Evolutionary conservation across 83 land plant species (phyloP).

Genomic region (Diphasiastrum complanatum): DNA sequence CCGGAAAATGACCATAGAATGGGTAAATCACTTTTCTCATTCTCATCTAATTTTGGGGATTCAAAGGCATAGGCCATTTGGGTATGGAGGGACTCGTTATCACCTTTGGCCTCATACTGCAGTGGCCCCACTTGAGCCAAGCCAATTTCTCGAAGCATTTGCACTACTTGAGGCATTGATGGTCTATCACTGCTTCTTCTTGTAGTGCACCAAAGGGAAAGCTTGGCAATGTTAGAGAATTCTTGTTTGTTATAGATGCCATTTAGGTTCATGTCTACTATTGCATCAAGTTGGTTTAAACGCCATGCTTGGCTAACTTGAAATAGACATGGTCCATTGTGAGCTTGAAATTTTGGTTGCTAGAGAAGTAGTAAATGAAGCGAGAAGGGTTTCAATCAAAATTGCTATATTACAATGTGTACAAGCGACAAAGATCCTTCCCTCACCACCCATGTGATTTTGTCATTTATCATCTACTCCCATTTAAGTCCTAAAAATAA

Average conservation of each 20-base stretch:
- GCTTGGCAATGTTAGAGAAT: neutral
- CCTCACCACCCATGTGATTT: no score
- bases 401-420: no score
- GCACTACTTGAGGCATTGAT: slow-evolving; percentile 9
- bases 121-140: neutral
- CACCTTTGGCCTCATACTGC: neutral
- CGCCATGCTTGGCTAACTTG: slow-evolving; percentile 14
- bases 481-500: no score
- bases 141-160: neutral
- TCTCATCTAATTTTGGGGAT: no score
- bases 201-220: slow-evolving; percentile 4
- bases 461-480: no score
- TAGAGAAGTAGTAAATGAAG: no score
- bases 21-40: no score
- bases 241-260: neutral
- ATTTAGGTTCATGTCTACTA: slow-evolving; percentile 2
- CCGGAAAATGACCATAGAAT: no score
- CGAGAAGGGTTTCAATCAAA: no score
- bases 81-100: no score
- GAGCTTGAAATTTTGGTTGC: neutral
- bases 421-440: no score
- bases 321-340: neutral
- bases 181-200: slow-evolving; percentile 7
- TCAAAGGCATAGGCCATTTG: no score
- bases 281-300: neutral